These are phyloP conservation scores for Pelagophyceae sp. DNA, from an alignment of 352 stramenopile genomes.

Conservation along the genomic window DNA sequence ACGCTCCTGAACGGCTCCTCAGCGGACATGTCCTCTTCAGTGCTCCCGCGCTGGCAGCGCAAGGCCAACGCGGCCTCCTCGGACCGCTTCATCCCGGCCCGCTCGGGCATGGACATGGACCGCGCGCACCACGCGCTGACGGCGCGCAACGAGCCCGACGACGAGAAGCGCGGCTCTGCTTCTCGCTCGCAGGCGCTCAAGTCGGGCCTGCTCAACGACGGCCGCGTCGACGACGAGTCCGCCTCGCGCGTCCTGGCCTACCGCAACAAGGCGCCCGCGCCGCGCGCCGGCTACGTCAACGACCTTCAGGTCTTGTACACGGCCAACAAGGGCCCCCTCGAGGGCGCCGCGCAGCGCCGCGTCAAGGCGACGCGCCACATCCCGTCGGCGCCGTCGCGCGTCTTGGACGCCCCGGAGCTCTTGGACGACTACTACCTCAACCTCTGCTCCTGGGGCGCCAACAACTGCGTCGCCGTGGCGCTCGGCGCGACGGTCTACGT, in stretches of 20 bases:
- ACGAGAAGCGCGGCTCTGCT: not conserved
- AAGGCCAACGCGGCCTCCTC: conserved; percentile 35
- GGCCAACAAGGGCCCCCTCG: conserved; percentile 30
- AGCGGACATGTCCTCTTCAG: not conserved
- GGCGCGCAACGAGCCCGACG: conserved; percentile 22
- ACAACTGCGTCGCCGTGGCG: conserved; percentile 93
- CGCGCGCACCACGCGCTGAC: conserved; percentile 28
- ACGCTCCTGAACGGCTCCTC: not conserved
- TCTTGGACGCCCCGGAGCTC: conserved; percentile 94
- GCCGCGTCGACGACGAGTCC: not conserved
- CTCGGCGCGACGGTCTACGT: conserved; percentile 93
- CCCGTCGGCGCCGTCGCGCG: conserved; percentile 85
- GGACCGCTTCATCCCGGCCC: conserved; percentile 50
- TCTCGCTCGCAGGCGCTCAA: not conserved
- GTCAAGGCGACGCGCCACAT: conserved; percentile 83
- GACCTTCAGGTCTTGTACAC: conserved; percentile 93
- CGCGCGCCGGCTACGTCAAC: conserved; percentile 87
- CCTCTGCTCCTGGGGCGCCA: conserved; percentile 89
- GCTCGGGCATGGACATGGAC: conserved; percentile 41
- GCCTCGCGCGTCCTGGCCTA: conserved; percentile 88
- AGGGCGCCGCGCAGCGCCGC: conserved; percentile 56
- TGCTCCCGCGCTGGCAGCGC: conserved; percentile 27
- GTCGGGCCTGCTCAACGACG: not conserved
- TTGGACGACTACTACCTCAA: conserved; percentile 99
- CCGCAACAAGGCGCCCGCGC: conserved; percentile 85